A percentile compares a stretch with the other conserved stretches of the same genome.
Evolutionary conservation across 2,329 filamentous ascomycete genomes (phyloP).

Genomic region (Orbilia blumenaviensis): DNA sequence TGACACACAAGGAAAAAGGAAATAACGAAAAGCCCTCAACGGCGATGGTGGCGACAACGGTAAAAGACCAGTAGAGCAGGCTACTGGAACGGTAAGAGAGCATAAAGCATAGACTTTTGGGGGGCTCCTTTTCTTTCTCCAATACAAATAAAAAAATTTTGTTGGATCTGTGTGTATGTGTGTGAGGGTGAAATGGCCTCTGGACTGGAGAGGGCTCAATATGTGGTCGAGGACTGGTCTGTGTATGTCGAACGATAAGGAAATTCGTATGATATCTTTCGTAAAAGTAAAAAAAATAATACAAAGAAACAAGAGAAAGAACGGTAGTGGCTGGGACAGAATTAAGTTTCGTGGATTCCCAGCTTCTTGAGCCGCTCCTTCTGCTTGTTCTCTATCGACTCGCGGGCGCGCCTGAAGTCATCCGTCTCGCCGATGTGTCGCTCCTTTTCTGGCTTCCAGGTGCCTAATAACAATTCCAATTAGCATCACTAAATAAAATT

Average conservation of each 20-base stretch:
- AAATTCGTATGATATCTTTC: constrained; percentile 38
- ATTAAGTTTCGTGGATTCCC: constrained; percentile 20
- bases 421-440: constrained; percentile 71
- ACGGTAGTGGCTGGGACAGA: too few relatives aligned
- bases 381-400: constrained; percentile 23
- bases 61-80: too few relatives aligned
- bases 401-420: constrained; percentile 28
- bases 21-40: too few relatives aligned
- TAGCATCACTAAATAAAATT: constrained; percentile 4
- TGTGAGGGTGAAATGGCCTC: too few relatives aligned
- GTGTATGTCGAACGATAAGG: constrained; percentile 10
- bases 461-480: constrained; percentile 67
- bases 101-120: too few relatives aligned
- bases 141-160: too few relatives aligned
- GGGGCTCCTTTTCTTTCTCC: neutral
- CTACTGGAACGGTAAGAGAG: too few relatives aligned
- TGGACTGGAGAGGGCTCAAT: neutral
- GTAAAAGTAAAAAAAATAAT: constrained; percentile 2
- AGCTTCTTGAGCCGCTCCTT: constrained; percentile 13
- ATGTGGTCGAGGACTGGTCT: neutral
- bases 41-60: too few relatives aligned
- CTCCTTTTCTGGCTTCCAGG: constrained; percentile 78
- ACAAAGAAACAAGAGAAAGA: neutral
- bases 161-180: too few relatives aligned
- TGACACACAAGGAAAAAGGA: too few relatives aligned